phyloP scores from a whole-genome alignment of 495 filamentous ascomycete species.

The Neurospora terricola region DNA sequence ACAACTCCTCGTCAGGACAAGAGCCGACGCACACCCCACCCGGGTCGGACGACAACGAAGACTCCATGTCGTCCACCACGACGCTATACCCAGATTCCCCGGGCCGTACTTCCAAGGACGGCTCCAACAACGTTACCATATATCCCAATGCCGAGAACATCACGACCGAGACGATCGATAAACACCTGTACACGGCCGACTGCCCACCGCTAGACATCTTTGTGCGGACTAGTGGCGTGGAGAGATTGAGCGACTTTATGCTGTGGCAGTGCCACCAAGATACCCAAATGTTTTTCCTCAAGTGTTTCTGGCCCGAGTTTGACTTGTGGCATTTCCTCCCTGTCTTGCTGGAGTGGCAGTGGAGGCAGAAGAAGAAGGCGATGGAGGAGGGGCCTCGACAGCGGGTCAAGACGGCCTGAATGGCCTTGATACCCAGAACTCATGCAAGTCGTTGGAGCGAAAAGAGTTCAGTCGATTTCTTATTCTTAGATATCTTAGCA shows the following conservation, averaged over 20 bases:
- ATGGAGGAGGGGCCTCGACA: conserved; percentile 27
- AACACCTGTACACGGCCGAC: conserved; percentile 74
- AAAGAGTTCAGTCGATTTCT: background rate
- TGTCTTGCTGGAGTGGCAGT: conserved; percentile 87
- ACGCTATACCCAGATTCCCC: conserved; percentile 34
- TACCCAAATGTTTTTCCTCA: conserved; percentile 83
- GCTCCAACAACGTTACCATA: conserved; percentile 15
- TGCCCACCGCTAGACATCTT: conserved; percentile 84
- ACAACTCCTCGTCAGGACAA: conserved; percentile 15
- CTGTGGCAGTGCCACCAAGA: conserved; percentile 94
- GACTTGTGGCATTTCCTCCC: conserved; percentile 91
- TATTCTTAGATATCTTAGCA: background rate
- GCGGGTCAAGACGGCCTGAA: conserved; percentile 16
- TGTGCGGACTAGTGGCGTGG: conserved; percentile 83
- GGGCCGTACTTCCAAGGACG: conserved; percentile 36
- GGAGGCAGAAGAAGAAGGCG: conserved; percentile 46
- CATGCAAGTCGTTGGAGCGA: background rate
- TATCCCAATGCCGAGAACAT: conserved; percentile 70
- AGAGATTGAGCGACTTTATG: conserved; percentile 92
- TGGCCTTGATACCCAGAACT: background rate
- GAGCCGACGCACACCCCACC: conserved; percentile 14
- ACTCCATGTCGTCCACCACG: conserved; percentile 43
- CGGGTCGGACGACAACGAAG: conserved; percentile 37
- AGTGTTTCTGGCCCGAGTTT: conserved; percentile 94
- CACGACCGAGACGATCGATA: conserved; percentile 63